Evolutionary conservation across 768 basidiomycete species (phyloP).

Genomic region (Mycena venus): DNA sequence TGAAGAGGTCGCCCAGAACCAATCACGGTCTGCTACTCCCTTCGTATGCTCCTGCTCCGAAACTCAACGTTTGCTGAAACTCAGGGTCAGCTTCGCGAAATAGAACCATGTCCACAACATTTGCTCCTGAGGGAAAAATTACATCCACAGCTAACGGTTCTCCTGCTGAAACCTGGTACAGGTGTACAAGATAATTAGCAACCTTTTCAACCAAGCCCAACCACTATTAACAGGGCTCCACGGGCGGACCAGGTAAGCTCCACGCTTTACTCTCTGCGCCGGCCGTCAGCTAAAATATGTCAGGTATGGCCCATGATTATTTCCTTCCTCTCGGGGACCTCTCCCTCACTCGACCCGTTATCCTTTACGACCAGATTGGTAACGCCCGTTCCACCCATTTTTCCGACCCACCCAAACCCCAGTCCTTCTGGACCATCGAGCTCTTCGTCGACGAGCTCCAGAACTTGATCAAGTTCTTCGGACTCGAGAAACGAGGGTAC

Average conservation of each 20-base stretch:
- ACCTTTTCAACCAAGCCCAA: conserved; percentile 33
- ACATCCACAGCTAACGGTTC: conserved; percentile 33
- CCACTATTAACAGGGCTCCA: conserved; percentile 57
- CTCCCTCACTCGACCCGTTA: conserved; percentile 50
- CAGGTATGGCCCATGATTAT: conserved; percentile 56
- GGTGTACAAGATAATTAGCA: conserved; percentile 53
- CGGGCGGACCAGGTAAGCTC: conserved; percentile 50
- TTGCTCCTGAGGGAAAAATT: conserved; percentile 27
- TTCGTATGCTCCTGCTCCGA: no score
- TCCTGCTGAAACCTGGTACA: conserved; percentile 56
- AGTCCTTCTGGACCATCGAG: conserved; percentile 59
- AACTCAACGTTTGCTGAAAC: no score
- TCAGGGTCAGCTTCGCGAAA: no score
- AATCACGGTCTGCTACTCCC: no score
- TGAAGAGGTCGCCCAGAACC: no score
- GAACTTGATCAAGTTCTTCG: conserved; percentile 59
- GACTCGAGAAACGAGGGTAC: conserved; percentile 45
- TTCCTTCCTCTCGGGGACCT: conserved; percentile 55
- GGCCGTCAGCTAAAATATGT: not conserved
- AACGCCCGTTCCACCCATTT: conserved; percentile 60
- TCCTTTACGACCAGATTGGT: conserved; percentile 68
- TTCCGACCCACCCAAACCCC: conserved; percentile 41
- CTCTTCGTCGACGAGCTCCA: conserved; percentile 69
- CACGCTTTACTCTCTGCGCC: not conserved
- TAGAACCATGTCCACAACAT: not conserved